Evolutionary conservation across 495 filamentous ascomycete genomes (phyloP).

Genomic region (Wilcoxina mikolae): DNA sequence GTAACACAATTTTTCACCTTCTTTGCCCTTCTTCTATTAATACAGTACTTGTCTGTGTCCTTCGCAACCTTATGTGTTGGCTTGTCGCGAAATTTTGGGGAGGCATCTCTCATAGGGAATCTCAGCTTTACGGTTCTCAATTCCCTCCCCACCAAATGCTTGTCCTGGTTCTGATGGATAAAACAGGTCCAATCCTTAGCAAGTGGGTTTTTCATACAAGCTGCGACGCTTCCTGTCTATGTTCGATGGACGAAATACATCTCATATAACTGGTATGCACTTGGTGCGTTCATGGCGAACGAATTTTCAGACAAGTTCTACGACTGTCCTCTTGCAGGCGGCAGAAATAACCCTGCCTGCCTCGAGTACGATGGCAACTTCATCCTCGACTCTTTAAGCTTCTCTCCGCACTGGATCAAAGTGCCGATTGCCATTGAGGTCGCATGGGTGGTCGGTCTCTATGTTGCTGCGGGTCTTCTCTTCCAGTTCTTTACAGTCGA

Average conservation of each 20-base stretch:
- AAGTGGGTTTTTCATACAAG: constrained; percentile 61
- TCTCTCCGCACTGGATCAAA: constrained; percentile 47
- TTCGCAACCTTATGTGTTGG: constrained; percentile 46
- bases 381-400: constrained; percentile 49
- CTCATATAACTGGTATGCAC: constrained; percentile 49
- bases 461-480: constrained; percentile 39
- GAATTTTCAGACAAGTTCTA: constrained; percentile 57
- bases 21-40: constrained; percentile 45
- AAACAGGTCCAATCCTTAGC: constrained; percentile 18
- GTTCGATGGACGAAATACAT: constrained; percentile 56
- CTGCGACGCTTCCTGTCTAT: constrained; percentile 55
- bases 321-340: constrained; percentile 42
- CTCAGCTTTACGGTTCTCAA: constrained; percentile 44
- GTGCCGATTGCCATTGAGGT: constrained; percentile 47
- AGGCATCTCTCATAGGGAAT: constrained; percentile 50
- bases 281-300: constrained; percentile 51
- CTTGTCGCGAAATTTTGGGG: constrained; percentile 45
- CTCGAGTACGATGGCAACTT: constrained; percentile 50
- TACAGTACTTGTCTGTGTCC: constrained; percentile 52
- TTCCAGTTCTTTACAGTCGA: constrained; percentile 45
- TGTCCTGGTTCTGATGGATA: neutral
- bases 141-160: neutral
- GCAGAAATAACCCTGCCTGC: constrained; percentile 46
- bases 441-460: constrained; percentile 44
- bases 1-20: constrained; percentile 52